These are phyloP conservation scores for Aegilops speltoides DNA, from an alignment of 176 grass and related monocot species.

Conservation along the genomic window DNA sequence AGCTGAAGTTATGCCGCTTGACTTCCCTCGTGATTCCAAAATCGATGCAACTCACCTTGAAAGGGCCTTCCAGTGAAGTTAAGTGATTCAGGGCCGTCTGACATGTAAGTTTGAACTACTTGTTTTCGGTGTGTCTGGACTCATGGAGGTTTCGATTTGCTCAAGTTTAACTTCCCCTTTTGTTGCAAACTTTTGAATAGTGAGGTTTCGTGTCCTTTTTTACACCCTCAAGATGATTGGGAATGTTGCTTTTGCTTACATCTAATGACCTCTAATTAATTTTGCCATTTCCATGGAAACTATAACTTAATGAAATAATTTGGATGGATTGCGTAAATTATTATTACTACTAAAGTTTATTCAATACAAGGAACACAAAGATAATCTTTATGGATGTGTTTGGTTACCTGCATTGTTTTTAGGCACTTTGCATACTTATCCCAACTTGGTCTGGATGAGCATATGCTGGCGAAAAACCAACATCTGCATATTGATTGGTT, in stretches of 20 bases:
- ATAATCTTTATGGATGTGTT: too few species aligned
- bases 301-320: too few species aligned
- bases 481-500: too few species aligned
- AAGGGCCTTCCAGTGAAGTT: conserved; percentile 54
- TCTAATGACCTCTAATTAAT: too few species aligned
- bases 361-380: too few species aligned
- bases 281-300: too few species aligned
- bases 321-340: too few species aligned
- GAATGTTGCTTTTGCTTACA: not conserved
- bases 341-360: too few species aligned
- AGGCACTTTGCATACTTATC: too few species aligned
- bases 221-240: not conserved
- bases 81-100: not conserved
- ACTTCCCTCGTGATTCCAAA: conserved; percentile 73
- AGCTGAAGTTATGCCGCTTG: conserved; percentile 67
- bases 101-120: not conserved
- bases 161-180: not conserved
- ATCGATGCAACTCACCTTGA: conserved; percentile 55
- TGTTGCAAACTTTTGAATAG: not conserved
- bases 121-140: not conserved
- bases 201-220: not conserved
- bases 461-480: too few species aligned
- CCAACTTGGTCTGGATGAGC: too few species aligned
- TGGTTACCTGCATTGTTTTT: too few species aligned
- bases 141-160: not conserved